Evolutionary conservation across 2,329 filamentous ascomycete genomes (phyloP), one percentile per base, ranked within the genome.

Genomic region (Pyricularia sp.): DNA sequence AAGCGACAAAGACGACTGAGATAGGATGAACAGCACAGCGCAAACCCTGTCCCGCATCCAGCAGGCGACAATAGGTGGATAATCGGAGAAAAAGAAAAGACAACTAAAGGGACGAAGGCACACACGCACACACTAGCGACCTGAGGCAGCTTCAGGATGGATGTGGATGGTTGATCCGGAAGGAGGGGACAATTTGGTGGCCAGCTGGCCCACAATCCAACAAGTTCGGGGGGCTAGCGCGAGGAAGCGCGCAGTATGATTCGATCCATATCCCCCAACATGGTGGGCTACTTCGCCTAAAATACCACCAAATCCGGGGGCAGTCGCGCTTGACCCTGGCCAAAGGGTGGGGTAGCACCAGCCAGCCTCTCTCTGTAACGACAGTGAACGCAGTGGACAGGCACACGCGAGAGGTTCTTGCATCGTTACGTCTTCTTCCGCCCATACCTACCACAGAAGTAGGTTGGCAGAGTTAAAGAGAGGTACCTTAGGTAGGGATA

Each of bases 221-320:
- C 58, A 61, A 50, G 17, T 50, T 50, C 42, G 42, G 42, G 42
- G 42, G 42, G 42, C 17, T 50, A 50, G 42, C 23, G 20, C n/a
- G 25, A 26, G 25, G 58, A 26, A 4, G 12, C n/a, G n/a, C n/a
- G 58, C 23, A 61, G n/a, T n/a, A 61, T 61, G 58, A 61, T 61
- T 61, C 58, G 58, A 26, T 26, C 58, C 58, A 23, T 61, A 2
- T 23, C 23, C 25, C 58, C 58, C n/a, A 61, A 61, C 12, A 61
- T 25, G 58, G 58, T 61, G 25, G 25, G n/a, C 58, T 61, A 12
- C 17, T 20, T 50, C 42, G 42, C 42, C 42, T 50, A 50, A n/a
- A 64, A 64, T 64, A 64, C 61, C 20, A 64, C 26, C n/a, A 65
- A 65, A 42, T 31, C 64, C 23, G 58, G 58, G 58, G 58, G 58